These are phyloP conservation scores for Bolboschoenus planiculmis DNA, from an alignment of 176 grass and related monocot genomes.

Conservation along the genomic window DNA sequence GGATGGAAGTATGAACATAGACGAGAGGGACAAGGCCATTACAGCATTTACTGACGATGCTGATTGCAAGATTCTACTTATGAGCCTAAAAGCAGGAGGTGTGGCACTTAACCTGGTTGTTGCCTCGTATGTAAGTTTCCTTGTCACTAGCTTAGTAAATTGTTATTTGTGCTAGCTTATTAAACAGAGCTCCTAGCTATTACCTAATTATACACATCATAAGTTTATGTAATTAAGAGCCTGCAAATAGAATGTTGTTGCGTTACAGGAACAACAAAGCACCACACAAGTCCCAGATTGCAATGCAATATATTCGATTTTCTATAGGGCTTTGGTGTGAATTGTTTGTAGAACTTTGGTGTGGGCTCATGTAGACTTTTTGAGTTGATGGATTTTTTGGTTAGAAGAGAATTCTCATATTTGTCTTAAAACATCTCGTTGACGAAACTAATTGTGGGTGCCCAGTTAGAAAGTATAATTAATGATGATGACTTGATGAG, in stretches of 20 bases:
- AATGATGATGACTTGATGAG: not conserved
- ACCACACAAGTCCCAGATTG: not conserved
- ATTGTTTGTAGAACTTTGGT: no score
- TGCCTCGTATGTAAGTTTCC: constrained; percentile 63
- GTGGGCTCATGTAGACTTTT: not conserved
- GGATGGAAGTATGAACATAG: constrained; percentile 60
- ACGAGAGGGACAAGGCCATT: constrained; percentile 68
- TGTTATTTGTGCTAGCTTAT: not conserved
- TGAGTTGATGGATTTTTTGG: not conserved
- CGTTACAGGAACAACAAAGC: not conserved
- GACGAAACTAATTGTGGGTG: not conserved
- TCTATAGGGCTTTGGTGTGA: not conserved
- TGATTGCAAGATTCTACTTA: constrained; percentile 72
- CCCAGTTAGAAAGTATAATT: not conserved
- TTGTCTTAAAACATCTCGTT: not conserved
- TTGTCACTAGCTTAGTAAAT: not conserved
- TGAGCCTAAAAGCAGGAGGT: constrained; percentile 89
- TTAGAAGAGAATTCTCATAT: no score
- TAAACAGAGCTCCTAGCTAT: not conserved
- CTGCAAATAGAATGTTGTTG: not conserved
- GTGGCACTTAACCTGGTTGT: constrained; percentile 79
- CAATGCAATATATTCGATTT: not conserved
- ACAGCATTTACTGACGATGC: constrained; percentile 48
- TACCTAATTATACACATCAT: not conserved
- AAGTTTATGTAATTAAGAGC: not conserved